A percentile compares a stretch with the other conserved stretches of the same genome.
Evolutionary conservation across 1,139 yeast species (phyloP).

Genomic region (Geotrichum macrosporum): DNA sequence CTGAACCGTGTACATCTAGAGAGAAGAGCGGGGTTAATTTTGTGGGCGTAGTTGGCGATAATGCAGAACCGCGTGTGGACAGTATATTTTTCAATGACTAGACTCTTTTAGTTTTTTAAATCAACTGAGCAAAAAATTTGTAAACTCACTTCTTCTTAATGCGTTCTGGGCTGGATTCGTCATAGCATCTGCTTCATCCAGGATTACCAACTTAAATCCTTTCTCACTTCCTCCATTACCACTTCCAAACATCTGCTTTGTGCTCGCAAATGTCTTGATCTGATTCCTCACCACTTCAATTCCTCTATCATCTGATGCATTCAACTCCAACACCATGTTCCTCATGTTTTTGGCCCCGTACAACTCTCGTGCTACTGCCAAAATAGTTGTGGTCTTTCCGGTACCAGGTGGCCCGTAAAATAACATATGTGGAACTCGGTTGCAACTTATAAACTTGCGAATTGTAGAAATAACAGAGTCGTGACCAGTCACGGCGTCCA

Average conservation of each 20-base stretch:
- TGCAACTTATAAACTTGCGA: slow-evolving; percentile 75
- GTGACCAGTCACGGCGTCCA: slow-evolving; percentile 91
- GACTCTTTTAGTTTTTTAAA: neutral
- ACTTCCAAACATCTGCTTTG: slow-evolving; percentile 73
- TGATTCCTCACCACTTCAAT: slow-evolving; percentile 82
- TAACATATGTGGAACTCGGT: slow-evolving; percentile 79
- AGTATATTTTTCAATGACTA: slow-evolving; percentile 84
- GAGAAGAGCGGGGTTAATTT: slow-evolving; percentile 86
- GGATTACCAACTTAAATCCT: slow-evolving; percentile 72
- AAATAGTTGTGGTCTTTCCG: slow-evolving; percentile 91
- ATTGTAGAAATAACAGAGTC: slow-evolving; percentile 78
- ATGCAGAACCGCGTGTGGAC: slow-evolving; percentile 94
- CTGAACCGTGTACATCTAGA: slow-evolving; percentile 95
- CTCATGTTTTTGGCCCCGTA: slow-evolving; percentile 71
- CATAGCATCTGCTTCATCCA: slow-evolving; percentile 99
- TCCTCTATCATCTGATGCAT: slow-evolving; percentile 84
- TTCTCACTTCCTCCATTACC: neutral
- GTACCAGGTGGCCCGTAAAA: slow-evolving; percentile 99
- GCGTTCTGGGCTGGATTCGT: slow-evolving; percentile 97
- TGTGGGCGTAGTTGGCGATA: slow-evolving; percentile 92
- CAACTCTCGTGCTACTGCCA: slow-evolving; percentile 86
- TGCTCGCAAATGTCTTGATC: slow-evolving; percentile 79
- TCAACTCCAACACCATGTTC: slow-evolving; percentile 87
- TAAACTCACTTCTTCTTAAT: slow-evolving; percentile 55
- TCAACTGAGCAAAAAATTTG: neutral